Evolutionary conservation across 768 basidiomycete species (phyloP), one percentile per base, ranked within the genome.

Genomic region (Agrocybe pediades): DNA sequence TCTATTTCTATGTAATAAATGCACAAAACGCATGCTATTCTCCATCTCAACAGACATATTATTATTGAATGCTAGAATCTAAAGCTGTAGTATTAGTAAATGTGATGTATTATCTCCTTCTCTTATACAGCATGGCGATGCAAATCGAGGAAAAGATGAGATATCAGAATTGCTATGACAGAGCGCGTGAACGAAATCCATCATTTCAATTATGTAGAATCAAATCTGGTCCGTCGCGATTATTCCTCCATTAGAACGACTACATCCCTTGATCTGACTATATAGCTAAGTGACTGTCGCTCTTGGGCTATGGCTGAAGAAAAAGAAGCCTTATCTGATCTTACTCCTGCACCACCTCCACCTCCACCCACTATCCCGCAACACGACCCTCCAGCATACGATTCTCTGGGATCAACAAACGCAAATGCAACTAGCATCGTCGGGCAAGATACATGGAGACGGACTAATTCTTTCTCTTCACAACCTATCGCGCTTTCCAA

Each of bases 341-440:
- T 41, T 27, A 27, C 49, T 20, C 24, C 49, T 11, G 13, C 49
- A 6, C n/a, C 19, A 16, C 23, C 47, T 2, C 36, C 48, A 3
- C 27, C 15, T 15, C 25, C 41, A 23, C 17, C 42, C 2, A 41
- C 51, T 30, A 33, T 42, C 20, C 42, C 42, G 20, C 44, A 47
- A 9, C 69, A 73, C 36, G 62, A 67, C 25, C 70, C 70, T 7
- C 70, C 71, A 41, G 65, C 71, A 1, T 74, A 71, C 44, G 71
- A 74, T 2, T 49, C 56, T 24, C 40, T 66, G 13, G 40, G 46
- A 9, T 33, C 43, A 26, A 23, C 52, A 24, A 21, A 43, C 25
- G 30, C 46, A 19, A 49, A 49, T 13, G 20, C 13, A 17, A 30
- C 25, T 21, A 19, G 29, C 33, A 50, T 41, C 24, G 19, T 40